phyloP scores from a whole-genome alignment of 306 rosid species.

The Cucurbita ficifolia region DNA sequence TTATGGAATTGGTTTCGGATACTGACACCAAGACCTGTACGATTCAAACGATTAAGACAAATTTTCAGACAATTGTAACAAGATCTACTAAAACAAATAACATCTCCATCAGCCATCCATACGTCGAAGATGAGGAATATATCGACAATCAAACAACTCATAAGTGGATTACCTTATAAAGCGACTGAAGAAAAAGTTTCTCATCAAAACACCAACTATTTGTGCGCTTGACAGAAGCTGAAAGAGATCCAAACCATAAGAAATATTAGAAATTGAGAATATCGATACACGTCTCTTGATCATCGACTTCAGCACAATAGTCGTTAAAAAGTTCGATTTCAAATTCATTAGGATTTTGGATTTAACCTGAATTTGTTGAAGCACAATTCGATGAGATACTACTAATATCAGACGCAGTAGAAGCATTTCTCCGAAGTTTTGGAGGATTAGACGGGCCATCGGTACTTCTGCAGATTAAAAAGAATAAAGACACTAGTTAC shows the following conservation, averaged over 20 bases:
- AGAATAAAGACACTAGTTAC: neutral
- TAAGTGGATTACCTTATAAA: slow-evolving; percentile 58
- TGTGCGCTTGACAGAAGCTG: slow-evolving; percentile 45
- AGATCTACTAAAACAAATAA: neutral
- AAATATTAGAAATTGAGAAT: neutral
- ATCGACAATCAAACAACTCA: neutral
- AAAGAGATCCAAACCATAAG: slow-evolving; percentile 13
- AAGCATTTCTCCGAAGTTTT: slow-evolving; percentile 43
- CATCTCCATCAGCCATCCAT: neutral
- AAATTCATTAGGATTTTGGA: neutral
- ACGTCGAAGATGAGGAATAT: neutral
- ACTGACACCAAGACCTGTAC: slow-evolving; percentile 59
- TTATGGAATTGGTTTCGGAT: slow-evolving; percentile 57
- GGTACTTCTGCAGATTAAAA: slow-evolving; percentile 12
- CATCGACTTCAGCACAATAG: neutral
- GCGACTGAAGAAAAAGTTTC: slow-evolving; percentile 64
- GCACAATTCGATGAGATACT: slow-evolving; percentile 36
- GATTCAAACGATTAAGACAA: neutral
- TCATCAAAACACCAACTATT: slow-evolving; percentile 75
- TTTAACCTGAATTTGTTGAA: slow-evolving; percentile 39
- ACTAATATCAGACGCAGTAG: slow-evolving; percentile 54
- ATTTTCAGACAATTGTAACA: neutral
- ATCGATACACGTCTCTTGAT: neutral
- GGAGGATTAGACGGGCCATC: slow-evolving; percentile 25
- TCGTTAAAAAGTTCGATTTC: neutral